phyloP scores from a whole-genome alignment of 805 yeast species.

The Yarrowia porcina region DNA sequence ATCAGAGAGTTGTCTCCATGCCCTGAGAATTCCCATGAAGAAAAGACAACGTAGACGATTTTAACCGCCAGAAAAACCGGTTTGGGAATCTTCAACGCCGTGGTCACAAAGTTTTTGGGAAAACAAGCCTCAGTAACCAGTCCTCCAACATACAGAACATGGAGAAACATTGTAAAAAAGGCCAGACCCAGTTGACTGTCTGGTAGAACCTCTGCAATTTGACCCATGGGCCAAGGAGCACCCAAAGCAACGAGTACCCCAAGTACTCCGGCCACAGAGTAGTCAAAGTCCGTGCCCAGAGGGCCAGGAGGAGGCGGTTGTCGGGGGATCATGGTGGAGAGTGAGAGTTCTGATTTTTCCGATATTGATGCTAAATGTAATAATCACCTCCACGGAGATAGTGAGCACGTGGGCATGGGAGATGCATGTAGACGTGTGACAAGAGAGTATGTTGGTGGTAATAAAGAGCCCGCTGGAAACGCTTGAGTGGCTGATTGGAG shows the following conservation, averaged over 20 bases:
- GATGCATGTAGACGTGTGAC: too few relatives aligned
- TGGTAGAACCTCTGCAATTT: not conserved
- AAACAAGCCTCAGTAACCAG: not conserved
- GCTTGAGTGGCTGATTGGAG: too few relatives aligned
- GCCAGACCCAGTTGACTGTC: not conserved
- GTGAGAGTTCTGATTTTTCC: too few relatives aligned
- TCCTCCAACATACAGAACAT: not conserved
- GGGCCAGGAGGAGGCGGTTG: not conserved
- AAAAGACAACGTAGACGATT: not conserved
- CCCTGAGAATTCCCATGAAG: not conserved
- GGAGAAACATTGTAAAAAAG: constrained; percentile 1
- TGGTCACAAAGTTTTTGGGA: not conserved
- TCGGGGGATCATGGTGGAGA: not conserved
- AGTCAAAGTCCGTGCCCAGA: not conserved
- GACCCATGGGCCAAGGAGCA: constrained; percentile 15
- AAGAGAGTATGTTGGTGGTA: too few relatives aligned
- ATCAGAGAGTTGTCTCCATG: not conserved
- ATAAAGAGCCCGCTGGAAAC: too few relatives aligned
- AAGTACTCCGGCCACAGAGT: not conserved
- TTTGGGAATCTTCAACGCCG: not conserved
- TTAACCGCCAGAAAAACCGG: not conserved
- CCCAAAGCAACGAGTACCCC: not conserved
- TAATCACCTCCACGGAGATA: not conserved
- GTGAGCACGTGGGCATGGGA: too few relatives aligned
- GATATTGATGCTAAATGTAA: too few relatives aligned